Conservation (phyloP, 257 asterid genomes). For the Parsonsia alboflavescens region DNA sequence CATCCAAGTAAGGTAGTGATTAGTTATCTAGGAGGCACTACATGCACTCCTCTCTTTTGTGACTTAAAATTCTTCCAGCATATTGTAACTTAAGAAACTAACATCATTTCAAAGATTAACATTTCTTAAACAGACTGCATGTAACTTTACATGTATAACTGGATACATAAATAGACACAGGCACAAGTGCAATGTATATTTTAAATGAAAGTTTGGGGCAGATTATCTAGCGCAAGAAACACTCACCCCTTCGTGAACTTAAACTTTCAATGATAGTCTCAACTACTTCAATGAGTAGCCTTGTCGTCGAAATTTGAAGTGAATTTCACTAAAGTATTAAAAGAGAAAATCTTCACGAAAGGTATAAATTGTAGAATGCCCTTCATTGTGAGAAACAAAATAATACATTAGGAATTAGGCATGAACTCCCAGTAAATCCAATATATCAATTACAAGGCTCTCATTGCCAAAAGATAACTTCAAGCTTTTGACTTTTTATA, state of each 20-base stretch:
- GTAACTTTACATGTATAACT: neutral
- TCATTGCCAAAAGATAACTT: too few species aligned
- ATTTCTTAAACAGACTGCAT: neutral
- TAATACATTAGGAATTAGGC: too few species aligned
- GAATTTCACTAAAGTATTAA: too few species aligned
- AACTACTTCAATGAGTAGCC: neutral
- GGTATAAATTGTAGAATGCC: too few species aligned
- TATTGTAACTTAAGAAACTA: neutral
- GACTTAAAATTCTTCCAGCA: neutral
- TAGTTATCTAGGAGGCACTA: neutral
- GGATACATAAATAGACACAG: neutral
- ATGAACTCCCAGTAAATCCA: too few species aligned
- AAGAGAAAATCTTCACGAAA: too few species aligned
- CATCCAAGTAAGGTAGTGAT: neutral
- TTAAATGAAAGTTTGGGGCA: too few species aligned
- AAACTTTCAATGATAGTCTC: neutral
- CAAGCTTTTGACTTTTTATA: too few species aligned
- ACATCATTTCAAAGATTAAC: neutral
- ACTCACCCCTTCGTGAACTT: neutral
- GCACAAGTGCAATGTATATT: neutral
- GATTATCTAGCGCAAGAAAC: neutral
- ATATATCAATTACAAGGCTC: too few species aligned
- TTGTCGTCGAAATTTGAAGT: too few species aligned
- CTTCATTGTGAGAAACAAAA: too few species aligned
- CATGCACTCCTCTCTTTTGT: neutral